These are phyloP conservation scores for Vanrija pseudolonga DNA, from an alignment of 1,284 basidiomycete genomes.

Conservation along the genomic window DNA sequence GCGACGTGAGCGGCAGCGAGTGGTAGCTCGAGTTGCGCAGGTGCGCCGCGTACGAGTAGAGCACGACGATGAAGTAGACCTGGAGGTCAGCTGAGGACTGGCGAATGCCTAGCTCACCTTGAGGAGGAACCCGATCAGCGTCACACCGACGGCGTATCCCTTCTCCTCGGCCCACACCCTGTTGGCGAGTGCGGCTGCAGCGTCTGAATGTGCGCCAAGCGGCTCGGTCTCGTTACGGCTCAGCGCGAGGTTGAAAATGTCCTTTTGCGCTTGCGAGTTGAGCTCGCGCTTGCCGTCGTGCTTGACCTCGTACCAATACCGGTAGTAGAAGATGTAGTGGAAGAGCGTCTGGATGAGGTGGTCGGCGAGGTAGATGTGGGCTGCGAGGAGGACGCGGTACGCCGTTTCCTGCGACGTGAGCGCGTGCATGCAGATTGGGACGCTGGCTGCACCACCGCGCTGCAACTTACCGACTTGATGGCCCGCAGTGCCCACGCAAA, in stretches of 20 bases:
- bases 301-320: slow-evolving; percentile 85
- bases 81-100: slow-evolving; percentile 39
- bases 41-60: slow-evolving; percentile 93
- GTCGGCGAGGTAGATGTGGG: slow-evolving; percentile 88
- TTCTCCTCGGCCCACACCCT: slow-evolving; percentile 88
- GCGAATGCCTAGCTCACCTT: slow-evolving; percentile 64
- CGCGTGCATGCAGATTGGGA: no score
- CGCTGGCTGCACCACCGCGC: no score
- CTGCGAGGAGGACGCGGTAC: slow-evolving; percentile 77
- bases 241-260: slow-evolving; percentile 59
- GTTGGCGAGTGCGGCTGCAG: slow-evolving; percentile 63
- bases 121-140: slow-evolving; percentile 76
- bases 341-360: slow-evolving; percentile 89
- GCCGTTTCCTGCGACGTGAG: slow-evolving; percentile 67
- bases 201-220: slow-evolving; percentile 49
- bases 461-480: slow-evolving; percentile 66
- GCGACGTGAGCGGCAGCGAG: slow-evolving; percentile 61
- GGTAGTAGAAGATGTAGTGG: slow-evolving; percentile 82
- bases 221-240: slow-evolving; percentile 40
- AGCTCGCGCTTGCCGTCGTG: slow-evolving; percentile 78
- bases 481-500: slow-evolving; percentile 84
- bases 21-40: slow-evolving; percentile 88
- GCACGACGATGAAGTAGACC: slow-evolving; percentile 85
- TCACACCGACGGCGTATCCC: slow-evolving; percentile 66
- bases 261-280: slow-evolving; percentile 81